Evolutionary conservation across 2,329 filamentous ascomycete genomes (phyloP).

Genomic region (Clarireedia hainanense): DNA sequence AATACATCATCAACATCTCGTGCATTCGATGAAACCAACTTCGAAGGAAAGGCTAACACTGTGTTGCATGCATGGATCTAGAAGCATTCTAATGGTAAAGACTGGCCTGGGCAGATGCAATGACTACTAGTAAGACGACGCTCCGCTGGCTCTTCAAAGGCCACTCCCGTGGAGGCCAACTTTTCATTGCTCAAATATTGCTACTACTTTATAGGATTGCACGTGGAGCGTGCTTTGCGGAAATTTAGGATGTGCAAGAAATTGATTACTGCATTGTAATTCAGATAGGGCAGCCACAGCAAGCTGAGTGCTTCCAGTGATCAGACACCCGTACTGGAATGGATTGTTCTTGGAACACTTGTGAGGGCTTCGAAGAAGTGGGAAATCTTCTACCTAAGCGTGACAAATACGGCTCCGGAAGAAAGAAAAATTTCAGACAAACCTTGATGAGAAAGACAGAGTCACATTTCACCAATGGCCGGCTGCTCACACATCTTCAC

Average conservation of each 20-base stretch:
- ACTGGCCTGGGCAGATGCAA: too few species aligned
- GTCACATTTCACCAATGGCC: neutral
- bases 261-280: neutral
- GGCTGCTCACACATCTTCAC: neutral
- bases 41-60: too few species aligned
- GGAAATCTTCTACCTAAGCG: constrained; percentile 21
- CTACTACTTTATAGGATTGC: too few species aligned
- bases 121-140: too few species aligned
- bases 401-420: constrained; percentile 25
- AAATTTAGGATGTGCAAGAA: neutral
- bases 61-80: too few species aligned
- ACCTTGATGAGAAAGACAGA: neutral
- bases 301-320: neutral
- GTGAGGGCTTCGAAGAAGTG: constrained; percentile 24
- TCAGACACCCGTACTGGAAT: neutral
- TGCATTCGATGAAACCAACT: too few species aligned
- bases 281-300: neutral
- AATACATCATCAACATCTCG: too few species aligned
- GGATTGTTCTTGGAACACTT: constrained; percentile 24
- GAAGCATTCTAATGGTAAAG: too few species aligned
- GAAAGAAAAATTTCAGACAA: neutral
- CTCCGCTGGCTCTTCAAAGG: too few species aligned
- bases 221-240: too few species aligned
- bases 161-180: too few species aligned
- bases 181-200: too few species aligned